A percentile compares a stretch with the other conserved stretches of the same genome.
phyloP scores from a whole-genome alignment of 306 rosid genomes.

The Parietaria judaica region DNA sequence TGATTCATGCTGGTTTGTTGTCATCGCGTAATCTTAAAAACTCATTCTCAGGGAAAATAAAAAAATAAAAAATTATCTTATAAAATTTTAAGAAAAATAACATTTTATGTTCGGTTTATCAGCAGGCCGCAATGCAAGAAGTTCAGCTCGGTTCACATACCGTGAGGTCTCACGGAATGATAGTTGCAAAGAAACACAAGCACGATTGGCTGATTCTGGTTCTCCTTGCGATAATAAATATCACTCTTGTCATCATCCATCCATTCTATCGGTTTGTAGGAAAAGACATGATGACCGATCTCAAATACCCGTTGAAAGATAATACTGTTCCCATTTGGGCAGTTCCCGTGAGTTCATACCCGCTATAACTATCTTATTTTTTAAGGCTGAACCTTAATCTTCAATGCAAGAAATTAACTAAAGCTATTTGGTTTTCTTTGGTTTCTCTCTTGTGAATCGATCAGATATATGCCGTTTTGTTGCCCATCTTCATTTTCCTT shows the following conservation, averaged over 20 bases:
- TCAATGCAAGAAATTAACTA: slow-evolving; percentile 15
- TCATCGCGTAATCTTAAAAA: too few species aligned
- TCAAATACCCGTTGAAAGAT: slow-evolving; percentile 69
- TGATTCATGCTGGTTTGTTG: too few species aligned
- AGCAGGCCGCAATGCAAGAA: slow-evolving; percentile 41
- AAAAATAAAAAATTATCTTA: background rate
- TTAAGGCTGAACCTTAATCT: background rate
- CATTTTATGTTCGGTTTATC: slow-evolving; percentile 10
- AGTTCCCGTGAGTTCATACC: slow-evolving; percentile 56
- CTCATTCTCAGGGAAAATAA: too few species aligned
- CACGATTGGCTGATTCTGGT: slow-evolving; percentile 82
- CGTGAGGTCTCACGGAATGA: slow-evolving; percentile 63
- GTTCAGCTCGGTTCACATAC: slow-evolving; percentile 66
- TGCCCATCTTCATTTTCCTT: slow-evolving; percentile 63
- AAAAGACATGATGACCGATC: slow-evolving; percentile 82
- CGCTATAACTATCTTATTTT: slow-evolving; percentile 1
- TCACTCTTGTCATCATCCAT: slow-evolving; percentile 32
- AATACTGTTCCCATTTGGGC: slow-evolving; percentile 82
- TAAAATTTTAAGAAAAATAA: slow-evolving; percentile 1
- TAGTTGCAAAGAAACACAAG: slow-evolving; percentile 53
- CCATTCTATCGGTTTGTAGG: slow-evolving; percentile 91
- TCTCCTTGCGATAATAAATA: slow-evolving; percentile 45
- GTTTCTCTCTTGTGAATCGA: slow-evolving; percentile 23
- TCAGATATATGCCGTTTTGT: slow-evolving; percentile 55
- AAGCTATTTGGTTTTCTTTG: slow-evolving; percentile 13